Conservation (phyloP, 1,284 basidiomycete genomes). For the Trametes versicolor region DNA sequence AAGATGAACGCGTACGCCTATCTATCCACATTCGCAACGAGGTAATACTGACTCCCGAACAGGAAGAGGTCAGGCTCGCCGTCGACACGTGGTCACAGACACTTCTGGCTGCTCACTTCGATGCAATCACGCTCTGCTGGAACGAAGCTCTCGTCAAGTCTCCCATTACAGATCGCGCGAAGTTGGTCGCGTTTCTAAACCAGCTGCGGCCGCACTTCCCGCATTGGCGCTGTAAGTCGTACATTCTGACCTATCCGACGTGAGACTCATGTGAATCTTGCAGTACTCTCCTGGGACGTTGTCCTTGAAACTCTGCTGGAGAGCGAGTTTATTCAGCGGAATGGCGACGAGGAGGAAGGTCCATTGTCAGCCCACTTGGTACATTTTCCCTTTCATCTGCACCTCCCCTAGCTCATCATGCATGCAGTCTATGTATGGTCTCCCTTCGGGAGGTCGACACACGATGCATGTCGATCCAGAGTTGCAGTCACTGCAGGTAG, state of each 20-base stretch:
- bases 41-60: slow-evolving; percentile 8
- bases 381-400: slow-evolving; percentile 26
- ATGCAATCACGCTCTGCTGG: slow-evolving; percentile 73
- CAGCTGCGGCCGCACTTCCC: slow-evolving; percentile 74
- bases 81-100: slow-evolving; percentile 65
- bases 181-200: slow-evolving; percentile 67
- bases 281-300: slow-evolving; percentile 71
- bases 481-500: slow-evolving; percentile 57
- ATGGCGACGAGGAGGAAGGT: slow-evolving; percentile 50
- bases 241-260: background rate
- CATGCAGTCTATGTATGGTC: slow-evolving; percentile 57
- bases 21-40: background rate
- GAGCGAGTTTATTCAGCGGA: slow-evolving; percentile 57
- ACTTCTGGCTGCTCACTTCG: slow-evolving; percentile 68
- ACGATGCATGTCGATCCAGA: slow-evolving; percentile 53
- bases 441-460: slow-evolving; percentile 44
- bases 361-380: slow-evolving; percentile 57
- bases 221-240: slow-evolving; percentile 62
- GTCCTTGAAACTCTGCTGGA: slow-evolving; percentile 67
- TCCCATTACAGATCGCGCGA: slow-evolving; percentile 64
- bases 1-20: slow-evolving; percentile 62
- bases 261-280: slow-evolving; percentile 2
- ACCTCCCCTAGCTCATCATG: slow-evolving; percentile 3
- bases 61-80: slow-evolving; percentile 74
- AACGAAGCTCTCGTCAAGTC: slow-evolving; percentile 64